These are phyloP conservation scores for Gossypium bickii DNA, from an alignment of 345 rosid genomes.

Conservation along the genomic window DNA sequence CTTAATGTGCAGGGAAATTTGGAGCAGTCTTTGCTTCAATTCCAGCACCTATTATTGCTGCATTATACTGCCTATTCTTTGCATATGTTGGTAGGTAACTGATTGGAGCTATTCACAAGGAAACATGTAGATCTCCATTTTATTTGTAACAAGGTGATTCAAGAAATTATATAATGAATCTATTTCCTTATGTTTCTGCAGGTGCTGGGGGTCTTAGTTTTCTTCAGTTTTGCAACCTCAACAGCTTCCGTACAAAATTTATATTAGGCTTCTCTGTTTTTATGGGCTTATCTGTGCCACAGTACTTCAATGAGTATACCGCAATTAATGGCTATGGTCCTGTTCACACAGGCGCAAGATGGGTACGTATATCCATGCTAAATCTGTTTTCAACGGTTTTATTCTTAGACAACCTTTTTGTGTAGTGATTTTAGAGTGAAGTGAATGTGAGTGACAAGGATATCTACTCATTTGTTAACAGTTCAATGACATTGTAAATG, in stretches of 20 bases:
- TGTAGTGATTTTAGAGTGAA: not conserved
- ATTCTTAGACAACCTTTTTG: not conserved
- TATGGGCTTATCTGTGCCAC: slow-evolving; percentile 85
- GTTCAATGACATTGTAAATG: slow-evolving; percentile 91
- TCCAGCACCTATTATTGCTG: slow-evolving; percentile 75
- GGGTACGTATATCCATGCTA: slow-evolving; percentile 52
- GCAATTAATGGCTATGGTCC: slow-evolving; percentile 85
- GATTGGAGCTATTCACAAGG: not conserved
- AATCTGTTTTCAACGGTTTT: not conserved
- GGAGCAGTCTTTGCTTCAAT: slow-evolving; percentile 95
- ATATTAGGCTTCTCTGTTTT: slow-evolving; percentile 84
- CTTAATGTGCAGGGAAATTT: slow-evolving; percentile 65
- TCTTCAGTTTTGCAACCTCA: slow-evolving; percentile 89
- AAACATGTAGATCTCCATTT: not conserved
- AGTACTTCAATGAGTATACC: slow-evolving; percentile 86
- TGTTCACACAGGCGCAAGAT: slow-evolving; percentile 71
- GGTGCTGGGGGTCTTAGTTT: slow-evolving; percentile 89
- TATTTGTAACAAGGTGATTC: not conserved
- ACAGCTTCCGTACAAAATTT: slow-evolving; percentile 76
- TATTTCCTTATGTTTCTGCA: slow-evolving; percentile 21
- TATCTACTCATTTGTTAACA: slow-evolving; percentile 28
- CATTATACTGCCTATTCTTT: slow-evolving; percentile 81
- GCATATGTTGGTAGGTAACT: slow-evolving; percentile 76
- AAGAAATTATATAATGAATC: not conserved
- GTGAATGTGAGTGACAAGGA: slow-evolving; percentile 8